These are phyloP conservation scores for Cyclanthera cordifolia DNA, from an alignment of 306 rosid species.

Conservation along the genomic window DNA sequence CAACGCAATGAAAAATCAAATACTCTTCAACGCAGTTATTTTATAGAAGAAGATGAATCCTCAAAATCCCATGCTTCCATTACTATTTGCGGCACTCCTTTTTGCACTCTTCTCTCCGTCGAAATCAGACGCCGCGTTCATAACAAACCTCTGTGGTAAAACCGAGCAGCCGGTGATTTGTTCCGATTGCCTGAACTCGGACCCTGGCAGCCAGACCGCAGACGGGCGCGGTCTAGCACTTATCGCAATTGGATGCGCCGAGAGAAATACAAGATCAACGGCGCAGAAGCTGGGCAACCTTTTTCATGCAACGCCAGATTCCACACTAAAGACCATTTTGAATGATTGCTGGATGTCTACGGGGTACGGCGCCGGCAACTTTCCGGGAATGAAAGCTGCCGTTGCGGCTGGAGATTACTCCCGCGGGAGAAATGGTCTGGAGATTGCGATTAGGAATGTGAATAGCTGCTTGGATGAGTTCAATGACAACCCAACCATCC, in stretches of 20 bases:
- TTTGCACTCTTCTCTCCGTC: neutral
- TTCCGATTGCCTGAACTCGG: constrained; percentile 3
- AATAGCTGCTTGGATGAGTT: neutral
- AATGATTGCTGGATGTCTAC: neutral
- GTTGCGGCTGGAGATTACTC: neutral
- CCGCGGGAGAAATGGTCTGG: neutral
- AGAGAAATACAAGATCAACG: neutral
- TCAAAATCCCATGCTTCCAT: neutral
- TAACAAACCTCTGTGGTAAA: neutral
- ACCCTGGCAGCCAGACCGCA: neutral
- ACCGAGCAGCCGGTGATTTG: neutral
- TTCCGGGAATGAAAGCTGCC: neutral
- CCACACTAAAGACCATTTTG: neutral
- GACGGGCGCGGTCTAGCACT: neutral
- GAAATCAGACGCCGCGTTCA: constrained; percentile 1
- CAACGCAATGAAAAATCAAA: neutral
- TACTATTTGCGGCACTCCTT: neutral
- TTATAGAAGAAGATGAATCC: neutral
- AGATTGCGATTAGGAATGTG: neutral
- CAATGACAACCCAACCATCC: too few species aligned
- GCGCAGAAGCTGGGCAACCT: neutral
- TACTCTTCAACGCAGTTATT: neutral
- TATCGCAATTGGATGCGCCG: neutral
- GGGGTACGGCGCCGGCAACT: neutral
- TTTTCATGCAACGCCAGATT: neutral